Evolutionary conservation across 306 rosid genomes (phyloP).

Genomic region (Myrica gale): DNA sequence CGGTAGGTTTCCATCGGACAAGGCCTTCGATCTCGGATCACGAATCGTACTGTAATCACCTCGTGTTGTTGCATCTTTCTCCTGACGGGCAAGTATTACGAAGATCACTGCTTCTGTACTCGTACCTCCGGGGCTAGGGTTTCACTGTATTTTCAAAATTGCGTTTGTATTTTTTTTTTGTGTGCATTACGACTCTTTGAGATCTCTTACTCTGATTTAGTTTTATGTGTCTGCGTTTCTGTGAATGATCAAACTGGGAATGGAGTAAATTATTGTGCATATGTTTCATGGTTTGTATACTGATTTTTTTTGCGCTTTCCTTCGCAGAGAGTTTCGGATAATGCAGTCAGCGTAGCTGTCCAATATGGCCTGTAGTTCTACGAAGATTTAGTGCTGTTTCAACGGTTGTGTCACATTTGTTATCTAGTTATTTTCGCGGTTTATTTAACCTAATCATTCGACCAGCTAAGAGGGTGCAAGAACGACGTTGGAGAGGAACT

Average conservation of each 20-base stretch:
- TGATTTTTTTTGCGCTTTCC: slow-evolving; percentile 2
- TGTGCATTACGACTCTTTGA: neutral
- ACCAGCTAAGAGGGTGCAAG: neutral
- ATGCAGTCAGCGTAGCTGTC: neutral
- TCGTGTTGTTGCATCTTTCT: slow-evolving; percentile 1
- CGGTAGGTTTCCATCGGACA: slow-evolving; percentile 6
- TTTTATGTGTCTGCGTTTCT: neutral
- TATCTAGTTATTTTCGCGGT: slow-evolving; percentile 17
- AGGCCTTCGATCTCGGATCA: neutral
- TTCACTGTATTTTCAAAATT: slow-evolving; percentile 1
- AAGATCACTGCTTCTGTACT: slow-evolving; percentile 11
- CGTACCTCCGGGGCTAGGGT: slow-evolving; percentile 26
- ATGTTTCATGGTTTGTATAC: neutral
- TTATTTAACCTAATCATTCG: neutral
- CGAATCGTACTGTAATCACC: slow-evolving; percentile 2
- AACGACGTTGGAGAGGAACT: slow-evolving; percentile 10
- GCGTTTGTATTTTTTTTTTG: neutral
- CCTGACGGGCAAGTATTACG: slow-evolving; percentile 18
- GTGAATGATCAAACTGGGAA: neutral
- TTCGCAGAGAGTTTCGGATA: slow-evolving; percentile 24
- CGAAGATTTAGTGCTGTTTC: neutral
- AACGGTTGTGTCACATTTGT: neutral
- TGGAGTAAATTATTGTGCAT: neutral
- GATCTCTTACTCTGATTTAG: neutral
- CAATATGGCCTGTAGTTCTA: neutral